Conservation (phyloP, 495 filamentous ascomycete genomes). For the Xylaria cubensis region DNA sequence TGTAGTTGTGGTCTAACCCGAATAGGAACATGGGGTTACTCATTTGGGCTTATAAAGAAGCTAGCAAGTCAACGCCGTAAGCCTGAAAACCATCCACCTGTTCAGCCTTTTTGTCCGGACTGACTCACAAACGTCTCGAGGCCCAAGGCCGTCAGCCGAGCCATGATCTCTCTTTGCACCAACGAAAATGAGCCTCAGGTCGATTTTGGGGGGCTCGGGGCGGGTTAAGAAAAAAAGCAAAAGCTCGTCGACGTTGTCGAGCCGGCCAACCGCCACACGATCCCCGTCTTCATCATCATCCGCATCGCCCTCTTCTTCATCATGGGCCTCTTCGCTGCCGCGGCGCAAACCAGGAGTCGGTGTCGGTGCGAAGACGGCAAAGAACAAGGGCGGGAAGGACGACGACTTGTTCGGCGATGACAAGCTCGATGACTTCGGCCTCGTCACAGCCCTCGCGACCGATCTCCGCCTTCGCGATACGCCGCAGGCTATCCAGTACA, state of each 20-base stretch:
- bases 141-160: conserved; percentile 6
- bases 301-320: conserved; percentile 57
- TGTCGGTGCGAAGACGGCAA: conserved; percentile 36
- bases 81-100: neutral
- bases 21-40: no score
- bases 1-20: no score
- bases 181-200: conserved; percentile 40
- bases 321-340: conserved; percentile 50
- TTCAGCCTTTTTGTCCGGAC: conserved; percentile 14
- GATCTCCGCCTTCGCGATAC: conserved; percentile 68
- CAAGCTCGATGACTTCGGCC: conserved; percentile 62
- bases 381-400: conserved; percentile 43
- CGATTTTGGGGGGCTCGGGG: conserved; percentile 45
- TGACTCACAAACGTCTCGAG: conserved; percentile 1
- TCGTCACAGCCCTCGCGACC: conserved; percentile 56
- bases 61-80: no score
- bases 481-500: conserved; percentile 66
- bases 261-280: conserved; percentile 13
- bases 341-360: conserved; percentile 61
- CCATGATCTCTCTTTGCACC: conserved; percentile 23
- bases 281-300: conserved; percentile 37
- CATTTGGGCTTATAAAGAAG: no score
- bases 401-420: conserved; percentile 54
- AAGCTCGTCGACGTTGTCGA: conserved; percentile 18
- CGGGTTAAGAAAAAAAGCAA: conserved; percentile 46